A percentile compares a stretch with the other conserved stretches of the same genome.
Evolutionary conservation across 2,329 filamentous ascomycete genomes (phyloP).

Genomic region (Malbranchea zuffiana): DNA sequence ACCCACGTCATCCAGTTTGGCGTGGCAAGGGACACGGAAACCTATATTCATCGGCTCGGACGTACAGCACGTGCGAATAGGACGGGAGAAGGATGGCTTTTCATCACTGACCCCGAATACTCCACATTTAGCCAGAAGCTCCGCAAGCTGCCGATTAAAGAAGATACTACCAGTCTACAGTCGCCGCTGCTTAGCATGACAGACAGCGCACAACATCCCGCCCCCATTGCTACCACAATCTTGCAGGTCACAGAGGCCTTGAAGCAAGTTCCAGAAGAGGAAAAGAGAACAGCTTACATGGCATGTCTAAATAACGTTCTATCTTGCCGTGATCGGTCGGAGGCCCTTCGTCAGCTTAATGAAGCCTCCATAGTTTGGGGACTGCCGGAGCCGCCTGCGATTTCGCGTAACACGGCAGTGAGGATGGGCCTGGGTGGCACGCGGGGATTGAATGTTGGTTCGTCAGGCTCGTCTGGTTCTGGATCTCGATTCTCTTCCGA

Average conservation of each 20-base stretch:
- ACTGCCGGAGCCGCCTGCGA: slow-evolving; percentile 3
- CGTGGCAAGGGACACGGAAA: slow-evolving; percentile 52
- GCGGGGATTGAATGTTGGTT: too few species aligned
- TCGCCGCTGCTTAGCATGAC: slow-evolving; percentile 4
- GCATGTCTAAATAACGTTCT: slow-evolving; percentile 37
- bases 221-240: slow-evolving; percentile 10
- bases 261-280: slow-evolving; percentile 16
- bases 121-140: slow-evolving; percentile 40
- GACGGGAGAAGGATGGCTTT: slow-evolving; percentile 51
- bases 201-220: neutral
- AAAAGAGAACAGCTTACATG: slow-evolving; percentile 43
- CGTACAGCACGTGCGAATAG: slow-evolving; percentile 61
- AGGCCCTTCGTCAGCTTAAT: slow-evolving; percentile 5
- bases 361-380: slow-evolving; percentile 5
- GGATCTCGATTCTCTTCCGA: too few species aligned
- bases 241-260: slow-evolving; percentile 30
- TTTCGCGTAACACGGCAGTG: neutral
- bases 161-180: slow-evolving; percentile 26
- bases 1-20: slow-evolving; percentile 70
- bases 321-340: neutral
- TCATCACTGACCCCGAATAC: slow-evolving; percentile 44
- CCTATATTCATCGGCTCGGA: slow-evolving; percentile 67
- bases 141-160: slow-evolving; percentile 44
- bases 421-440: too few species aligned
- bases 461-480: too few species aligned